phyloP scores from a whole-genome alignment of 371 early-diverging fungal genomes.

The Zancudomyces culisetae region DNA sequence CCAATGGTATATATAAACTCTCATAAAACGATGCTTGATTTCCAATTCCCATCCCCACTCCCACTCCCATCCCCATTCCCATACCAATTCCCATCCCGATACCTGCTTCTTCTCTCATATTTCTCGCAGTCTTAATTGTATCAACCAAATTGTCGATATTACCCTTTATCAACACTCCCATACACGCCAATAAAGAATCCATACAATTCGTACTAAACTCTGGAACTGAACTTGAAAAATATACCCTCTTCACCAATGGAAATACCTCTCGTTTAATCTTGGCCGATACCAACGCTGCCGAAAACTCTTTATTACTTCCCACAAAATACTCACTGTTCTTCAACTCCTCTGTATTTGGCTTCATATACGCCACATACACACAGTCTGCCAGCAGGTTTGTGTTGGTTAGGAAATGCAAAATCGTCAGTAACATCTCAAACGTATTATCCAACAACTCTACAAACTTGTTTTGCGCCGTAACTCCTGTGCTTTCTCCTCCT shows the following conservation, averaged over 20 bases:
- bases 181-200: constrained; percentile 1
- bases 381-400: background rate
- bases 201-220: background rate
- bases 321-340: background rate
- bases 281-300: background rate
- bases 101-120: background rate
- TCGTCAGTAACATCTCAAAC: background rate
- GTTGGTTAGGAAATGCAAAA: constrained; percentile 2
- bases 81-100: no score
- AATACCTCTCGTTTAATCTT: background rate
- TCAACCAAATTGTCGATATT: background rate
- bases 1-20: background rate
- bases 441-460: background rate
- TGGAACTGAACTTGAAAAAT: background rate
- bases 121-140: background rate
- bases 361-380: background rate
- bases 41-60: background rate
- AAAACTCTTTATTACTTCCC: background rate
- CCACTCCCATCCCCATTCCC: background rate
- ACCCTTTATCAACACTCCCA: background rate
- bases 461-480: background rate
- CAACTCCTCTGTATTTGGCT: background rate
- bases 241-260: background rate
- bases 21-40: background rate
- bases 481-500: background rate